Evolutionary conservation across 2,329 filamentous ascomycete genomes (phyloP).

Genomic region (Penicillium nordicum): DNA sequence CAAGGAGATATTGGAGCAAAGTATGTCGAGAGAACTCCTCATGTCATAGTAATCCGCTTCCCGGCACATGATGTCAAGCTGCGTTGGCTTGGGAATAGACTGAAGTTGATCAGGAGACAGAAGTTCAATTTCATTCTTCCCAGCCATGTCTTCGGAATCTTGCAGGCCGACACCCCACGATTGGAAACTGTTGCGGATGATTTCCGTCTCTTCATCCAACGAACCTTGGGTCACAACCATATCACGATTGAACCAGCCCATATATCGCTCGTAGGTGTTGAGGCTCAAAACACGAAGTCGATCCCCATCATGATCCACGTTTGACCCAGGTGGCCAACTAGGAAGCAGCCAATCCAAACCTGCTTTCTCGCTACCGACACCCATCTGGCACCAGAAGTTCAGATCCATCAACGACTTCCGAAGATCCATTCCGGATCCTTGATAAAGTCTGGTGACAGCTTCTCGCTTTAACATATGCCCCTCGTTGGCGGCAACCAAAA

Average conservation of each 20-base stretch:
- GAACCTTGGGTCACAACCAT: conserved; percentile 40
- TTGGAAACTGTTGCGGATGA: conserved; percentile 62
- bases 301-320: conserved; percentile 65
- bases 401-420: conserved; percentile 79
- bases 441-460: conserved; percentile 68
- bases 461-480: conserved; percentile 72
- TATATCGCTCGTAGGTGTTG: conserved; percentile 70
- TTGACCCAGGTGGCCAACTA: conserved; percentile 68
- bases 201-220: conserved; percentile 57
- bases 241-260: conserved; percentile 72
- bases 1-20: conserved; percentile 28
- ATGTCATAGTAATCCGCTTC: conserved; percentile 33
- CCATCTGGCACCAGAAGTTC: conserved; percentile 96
- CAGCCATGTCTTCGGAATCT: conserved; percentile 50
- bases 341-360: conserved; percentile 88
- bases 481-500: conserved; percentile 81
- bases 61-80: conserved; percentile 28
- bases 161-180: conserved; percentile 65
- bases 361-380: conserved; percentile 80
- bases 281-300: conserved; percentile 75
- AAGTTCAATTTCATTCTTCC: conserved; percentile 39
- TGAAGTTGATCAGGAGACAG: conserved; percentile 1
- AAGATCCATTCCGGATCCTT: conserved; percentile 66
- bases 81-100: conserved; percentile 19
- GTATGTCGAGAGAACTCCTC: conserved; percentile 37